Evolutionary conservation across 805 yeast genomes (phyloP).

Genomic region (Komagataella kurtzmanii): DNA sequence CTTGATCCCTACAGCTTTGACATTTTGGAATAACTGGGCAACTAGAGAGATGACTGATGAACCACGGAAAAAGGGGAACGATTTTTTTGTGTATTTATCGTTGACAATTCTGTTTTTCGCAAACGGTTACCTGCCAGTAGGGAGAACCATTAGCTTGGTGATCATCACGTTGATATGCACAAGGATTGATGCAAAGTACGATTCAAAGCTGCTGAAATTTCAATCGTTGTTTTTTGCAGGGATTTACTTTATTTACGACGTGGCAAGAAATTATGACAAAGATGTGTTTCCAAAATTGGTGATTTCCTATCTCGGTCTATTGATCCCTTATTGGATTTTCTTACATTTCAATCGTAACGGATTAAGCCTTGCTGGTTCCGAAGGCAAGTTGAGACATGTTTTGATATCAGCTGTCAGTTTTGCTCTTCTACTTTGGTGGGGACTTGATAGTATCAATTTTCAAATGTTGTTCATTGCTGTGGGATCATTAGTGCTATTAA

Average conservation of each 20-base stretch:
- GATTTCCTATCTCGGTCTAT: conserved; percentile 1
- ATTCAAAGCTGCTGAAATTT: conserved; percentile 4
- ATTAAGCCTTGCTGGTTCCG: not conserved
- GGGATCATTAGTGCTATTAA: conserved; percentile 15
- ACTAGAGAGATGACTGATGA: not conserved
- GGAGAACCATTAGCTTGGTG: conserved; percentile 13
- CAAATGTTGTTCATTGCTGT: conserved; percentile 16
- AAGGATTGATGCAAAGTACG: conserved; percentile 3
- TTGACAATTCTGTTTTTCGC: conserved; percentile 10
- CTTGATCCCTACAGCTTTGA: not conserved
- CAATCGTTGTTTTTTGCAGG: conserved; percentile 3
- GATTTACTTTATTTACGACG: conserved; percentile 1
- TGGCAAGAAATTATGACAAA: conserved; percentile 1
- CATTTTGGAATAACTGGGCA: not conserved
- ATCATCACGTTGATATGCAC: conserved; percentile 9
- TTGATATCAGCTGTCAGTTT: not conserved
- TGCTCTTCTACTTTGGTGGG: conserved; percentile 4
- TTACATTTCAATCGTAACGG: not conserved
- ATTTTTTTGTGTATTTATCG: conserved; percentile 4
- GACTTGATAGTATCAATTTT: conserved; percentile 10
- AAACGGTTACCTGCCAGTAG: conserved; percentile 12
- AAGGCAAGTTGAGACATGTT: not conserved
- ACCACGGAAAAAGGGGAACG: not conserved
- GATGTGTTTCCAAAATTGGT: conserved; percentile 1
- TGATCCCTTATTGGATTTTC: not conserved